Evolutionary conservation across 495 filamentous ascomycete genomes (phyloP).

Genomic region (Annulohypoxylon nitens): DNA sequence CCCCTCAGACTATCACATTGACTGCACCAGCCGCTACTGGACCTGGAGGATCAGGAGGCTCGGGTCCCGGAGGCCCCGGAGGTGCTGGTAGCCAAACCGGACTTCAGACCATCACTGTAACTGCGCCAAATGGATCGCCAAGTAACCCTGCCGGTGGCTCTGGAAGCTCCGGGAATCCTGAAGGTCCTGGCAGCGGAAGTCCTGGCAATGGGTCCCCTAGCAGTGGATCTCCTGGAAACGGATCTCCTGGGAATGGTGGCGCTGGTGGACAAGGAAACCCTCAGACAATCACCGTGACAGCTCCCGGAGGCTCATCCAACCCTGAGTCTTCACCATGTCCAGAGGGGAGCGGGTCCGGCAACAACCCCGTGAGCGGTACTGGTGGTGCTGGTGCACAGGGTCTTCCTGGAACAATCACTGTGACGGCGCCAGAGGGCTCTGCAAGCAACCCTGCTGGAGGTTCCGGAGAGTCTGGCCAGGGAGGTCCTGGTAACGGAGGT

Average conservation of each 20-base stretch:
- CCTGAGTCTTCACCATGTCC: conserved; percentile 33
- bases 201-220: neutral
- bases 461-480: conserved; percentile 9
- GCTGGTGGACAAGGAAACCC: conserved; percentile 28
- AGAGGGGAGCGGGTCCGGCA: conserved; percentile 34
- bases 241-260: conserved; percentile 7
- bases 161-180: conserved; percentile 18
- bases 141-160: conserved; percentile 25
- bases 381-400: conserved; percentile 32
- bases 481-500: conserved; percentile 1
- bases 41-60: conserved; percentile 12
- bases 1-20: conserved; percentile 41
- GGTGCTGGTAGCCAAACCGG: conserved; percentile 14
- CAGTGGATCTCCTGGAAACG: neutral
- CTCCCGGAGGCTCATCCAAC: conserved; percentile 36
- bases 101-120: conserved; percentile 35
- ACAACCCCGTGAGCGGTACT: conserved; percentile 17
- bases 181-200: neutral
- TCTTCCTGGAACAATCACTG: conserved; percentile 44
- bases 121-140: conserved; percentile 25
- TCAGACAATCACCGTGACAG: conserved; percentile 44
- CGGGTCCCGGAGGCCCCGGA: conserved; percentile 23
- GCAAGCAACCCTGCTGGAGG: conserved; percentile 32
- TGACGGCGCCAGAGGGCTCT: conserved; percentile 45
- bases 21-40: conserved; percentile 27